Conservation (phyloP, 106 monocot genomes). For the Phalaenopsis aphrodite region DNA sequence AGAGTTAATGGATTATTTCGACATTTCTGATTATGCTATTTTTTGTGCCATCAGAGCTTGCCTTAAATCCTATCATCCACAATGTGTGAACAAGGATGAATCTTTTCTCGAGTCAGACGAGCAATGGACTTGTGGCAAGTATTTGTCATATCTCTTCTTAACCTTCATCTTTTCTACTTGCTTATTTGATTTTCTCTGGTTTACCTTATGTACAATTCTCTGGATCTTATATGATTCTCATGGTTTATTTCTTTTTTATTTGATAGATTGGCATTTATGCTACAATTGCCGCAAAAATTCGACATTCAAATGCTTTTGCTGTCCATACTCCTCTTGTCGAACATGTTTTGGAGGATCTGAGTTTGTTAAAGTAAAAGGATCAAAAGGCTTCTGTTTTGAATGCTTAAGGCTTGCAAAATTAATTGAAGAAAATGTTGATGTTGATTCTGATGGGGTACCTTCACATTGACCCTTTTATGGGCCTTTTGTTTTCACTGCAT, state of each 20-base stretch:
- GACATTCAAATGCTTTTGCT: conserved; percentile 45
- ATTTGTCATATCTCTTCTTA: conserved; percentile 4
- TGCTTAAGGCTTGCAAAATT: conserved; percentile 53
- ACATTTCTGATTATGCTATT: neutral
- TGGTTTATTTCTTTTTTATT: neutral
- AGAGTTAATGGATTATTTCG: too few species aligned
- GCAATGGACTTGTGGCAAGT: conserved; percentile 55
- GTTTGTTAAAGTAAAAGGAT: conserved; percentile 38
- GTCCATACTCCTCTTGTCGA: conserved; percentile 48
- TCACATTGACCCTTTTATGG: neutral
- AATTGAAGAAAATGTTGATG: conserved; percentile 51
- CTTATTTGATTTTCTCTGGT: neutral
- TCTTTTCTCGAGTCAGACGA: conserved; percentile 40
- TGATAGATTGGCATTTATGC: conserved; percentile 67
- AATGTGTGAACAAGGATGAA: conserved; percentile 46
- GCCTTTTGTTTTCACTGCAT: neutral
- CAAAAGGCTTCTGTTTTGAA: conserved; percentile 51
- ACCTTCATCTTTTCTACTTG: neutral
- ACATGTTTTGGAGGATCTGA: conserved; percentile 33
- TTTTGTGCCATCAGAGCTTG: conserved; percentile 37
- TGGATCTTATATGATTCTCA: neutral
- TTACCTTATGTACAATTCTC: neutral
- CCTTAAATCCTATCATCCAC: conserved; percentile 65
- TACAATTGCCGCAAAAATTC: conserved; percentile 40
- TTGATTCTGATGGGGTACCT: conserved; percentile 61